Evolutionary conservation across 1,284 basidiomycete genomes (phyloP).

Genomic region (Ganoderma meredithae): DNA sequence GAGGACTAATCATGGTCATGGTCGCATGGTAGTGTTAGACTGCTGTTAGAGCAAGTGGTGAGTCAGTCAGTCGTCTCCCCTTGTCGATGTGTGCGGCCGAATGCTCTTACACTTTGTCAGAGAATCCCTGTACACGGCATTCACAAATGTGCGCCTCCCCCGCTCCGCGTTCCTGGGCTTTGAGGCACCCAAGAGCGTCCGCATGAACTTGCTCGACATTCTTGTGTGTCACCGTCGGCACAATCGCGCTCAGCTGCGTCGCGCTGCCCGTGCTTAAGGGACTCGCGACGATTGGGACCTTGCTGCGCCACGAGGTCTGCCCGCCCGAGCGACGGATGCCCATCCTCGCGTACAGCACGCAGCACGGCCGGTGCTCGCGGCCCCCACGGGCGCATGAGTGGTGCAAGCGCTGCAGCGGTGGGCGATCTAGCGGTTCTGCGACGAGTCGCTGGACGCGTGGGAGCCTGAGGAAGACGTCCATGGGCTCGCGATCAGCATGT

Average conservation of each 20-base stretch:
- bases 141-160: conserved; percentile 47
- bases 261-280: conserved; percentile 44
- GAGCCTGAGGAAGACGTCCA: conserved; percentile 51
- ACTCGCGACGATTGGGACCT: conserved; percentile 45
- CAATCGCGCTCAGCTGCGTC: conserved; percentile 43
- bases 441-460: conserved; percentile 39
- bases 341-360: conserved; percentile 56
- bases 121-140: no score
- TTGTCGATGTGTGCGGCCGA: no score
- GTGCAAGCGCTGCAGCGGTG: conserved; percentile 44
- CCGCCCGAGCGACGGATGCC: conserved; percentile 37
- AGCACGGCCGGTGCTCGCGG: conserved; percentile 53
- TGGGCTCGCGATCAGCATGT: conserved; percentile 49
- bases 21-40: no score
- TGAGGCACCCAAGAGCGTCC: conserved; percentile 37
- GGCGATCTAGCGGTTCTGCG: conserved; percentile 42
- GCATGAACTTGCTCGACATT: conserved; percentile 45
- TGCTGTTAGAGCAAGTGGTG: no score
- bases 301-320: conserved; percentile 47
- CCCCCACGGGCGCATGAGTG: conserved; percentile 50
- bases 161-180: conserved; percentile 46
- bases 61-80: no score
- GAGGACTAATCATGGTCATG: no score
- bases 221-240: conserved; percentile 49
- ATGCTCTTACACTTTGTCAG: no score